These are phyloP conservation scores for Schwanniomyces occidentalis DNA, from an alignment of 805 yeast genomes.

Conservation along the genomic window DNA sequence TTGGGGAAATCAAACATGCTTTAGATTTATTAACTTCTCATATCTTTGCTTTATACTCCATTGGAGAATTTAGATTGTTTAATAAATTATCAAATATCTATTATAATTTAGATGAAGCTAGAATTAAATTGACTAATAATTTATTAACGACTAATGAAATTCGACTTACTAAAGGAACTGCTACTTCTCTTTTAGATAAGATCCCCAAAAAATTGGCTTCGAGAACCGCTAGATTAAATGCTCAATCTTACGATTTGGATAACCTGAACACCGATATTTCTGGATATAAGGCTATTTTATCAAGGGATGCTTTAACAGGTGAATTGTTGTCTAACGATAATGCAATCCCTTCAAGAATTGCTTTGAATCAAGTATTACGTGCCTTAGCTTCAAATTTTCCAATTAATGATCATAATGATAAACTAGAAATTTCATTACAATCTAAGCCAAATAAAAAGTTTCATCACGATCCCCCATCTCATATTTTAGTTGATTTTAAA, in stretches of 20 bases:
- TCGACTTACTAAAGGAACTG: conserved; percentile 47
- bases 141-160: conserved; percentile 57
- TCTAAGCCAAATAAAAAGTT: conserved; percentile 51
- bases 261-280: conserved; percentile 49
- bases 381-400: conserved; percentile 79
- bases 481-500: conserved; percentile 75
- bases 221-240: conserved; percentile 39
- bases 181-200: conserved; percentile 53
- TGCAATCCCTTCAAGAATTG: conserved; percentile 56
- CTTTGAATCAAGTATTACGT: conserved; percentile 65
- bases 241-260: conserved; percentile 41
- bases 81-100: conserved; percentile 55
- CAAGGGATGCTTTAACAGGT: conserved; percentile 63
- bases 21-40: conserved; percentile 60
- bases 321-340: conserved; percentile 46
- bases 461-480: conserved; percentile 54
- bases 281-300: conserved; percentile 66
- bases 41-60: conserved; percentile 67
- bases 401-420: conserved; percentile 32
- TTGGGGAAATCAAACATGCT: conserved; percentile 59
- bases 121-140: conserved; percentile 51
- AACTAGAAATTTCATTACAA: conserved; percentile 32
- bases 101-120: conserved; percentile 55
- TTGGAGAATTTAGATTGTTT: conserved; percentile 66
- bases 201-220: conserved; percentile 60